Conservation (phyloP, 371 early-diverging fungal genomes). For the Actinomortierella wolfii region DNA sequence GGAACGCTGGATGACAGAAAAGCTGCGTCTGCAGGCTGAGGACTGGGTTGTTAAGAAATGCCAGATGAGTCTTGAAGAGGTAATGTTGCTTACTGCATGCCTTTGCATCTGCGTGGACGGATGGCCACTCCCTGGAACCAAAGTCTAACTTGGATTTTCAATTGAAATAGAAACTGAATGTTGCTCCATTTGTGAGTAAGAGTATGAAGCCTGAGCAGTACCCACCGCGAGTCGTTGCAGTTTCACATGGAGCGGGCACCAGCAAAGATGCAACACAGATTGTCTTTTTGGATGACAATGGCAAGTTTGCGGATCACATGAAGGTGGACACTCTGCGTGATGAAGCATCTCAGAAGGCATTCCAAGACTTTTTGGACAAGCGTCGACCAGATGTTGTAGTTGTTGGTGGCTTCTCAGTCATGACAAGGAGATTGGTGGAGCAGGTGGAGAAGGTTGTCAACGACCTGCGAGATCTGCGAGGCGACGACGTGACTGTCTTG, state of each 20-base stretch:
- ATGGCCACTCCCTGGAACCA: no score
- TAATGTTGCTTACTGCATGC: slow-evolving; percentile 56
- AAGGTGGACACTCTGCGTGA: slow-evolving; percentile 68
- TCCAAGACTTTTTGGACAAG: slow-evolving; percentile 63
- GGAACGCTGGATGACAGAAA: slow-evolving; percentile 77
- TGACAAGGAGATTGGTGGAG: slow-evolving; percentile 74
- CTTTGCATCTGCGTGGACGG: no score
- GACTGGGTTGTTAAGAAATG: slow-evolving; percentile 72
- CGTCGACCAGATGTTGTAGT: slow-evolving; percentile 81
- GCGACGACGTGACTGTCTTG: slow-evolving; percentile 54
- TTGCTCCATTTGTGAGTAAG: slow-evolving; percentile 67
- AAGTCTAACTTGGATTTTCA: no score
- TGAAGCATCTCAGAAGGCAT: slow-evolving; percentile 54
- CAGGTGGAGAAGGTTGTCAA: slow-evolving; percentile 63
- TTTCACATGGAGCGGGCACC: slow-evolving; percentile 84
- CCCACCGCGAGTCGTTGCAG: slow-evolving; percentile 79
- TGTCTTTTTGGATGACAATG: slow-evolving; percentile 79
- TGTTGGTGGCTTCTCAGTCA: slow-evolving; percentile 79
- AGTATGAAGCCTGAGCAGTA: slow-evolving; percentile 54
- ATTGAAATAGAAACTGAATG: slow-evolving; percentile 70
- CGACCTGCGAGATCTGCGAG: slow-evolving; percentile 52
- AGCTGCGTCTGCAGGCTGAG: slow-evolving; percentile 72
- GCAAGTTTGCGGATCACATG: slow-evolving; percentile 69
- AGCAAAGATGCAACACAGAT: slow-evolving; percentile 71
- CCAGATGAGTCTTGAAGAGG: slow-evolving; percentile 66